phyloP scores from a whole-genome alignment of 179 eudicot species.

The Corrigiola litoralis region DNA sequence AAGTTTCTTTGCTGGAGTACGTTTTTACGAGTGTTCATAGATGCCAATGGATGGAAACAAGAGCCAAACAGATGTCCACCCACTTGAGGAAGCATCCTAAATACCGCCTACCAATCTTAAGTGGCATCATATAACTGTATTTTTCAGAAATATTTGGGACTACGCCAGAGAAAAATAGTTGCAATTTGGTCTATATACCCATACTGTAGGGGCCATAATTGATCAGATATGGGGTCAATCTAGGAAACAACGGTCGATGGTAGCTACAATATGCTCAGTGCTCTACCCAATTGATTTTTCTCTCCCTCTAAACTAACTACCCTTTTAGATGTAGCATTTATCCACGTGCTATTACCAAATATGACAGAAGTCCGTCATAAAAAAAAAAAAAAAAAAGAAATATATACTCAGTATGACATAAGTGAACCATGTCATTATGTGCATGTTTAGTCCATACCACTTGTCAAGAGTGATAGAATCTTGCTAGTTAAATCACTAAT shows the following conservation, averaged over 20 bases:
- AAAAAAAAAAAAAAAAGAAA: too few species aligned
- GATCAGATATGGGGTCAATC: slow-evolving; percentile 5
- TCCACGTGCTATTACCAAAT: slow-evolving; percentile 11
- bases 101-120: too few species aligned
- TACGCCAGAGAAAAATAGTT: not conserved
- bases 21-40: too few species aligned
- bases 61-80: too few species aligned
- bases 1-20: too few species aligned
- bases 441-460: slow-evolving; percentile 6
- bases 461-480: not conserved
- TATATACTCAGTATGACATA: too few species aligned
- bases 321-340: not conserved
- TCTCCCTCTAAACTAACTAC: not conserved
- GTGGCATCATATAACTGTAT: too few species aligned
- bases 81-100: too few species aligned
- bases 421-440: slow-evolving; percentile 3
- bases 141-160: not conserved
- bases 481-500: not conserved
- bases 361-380: too few species aligned
- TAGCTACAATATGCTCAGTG: slow-evolving; percentile 5
- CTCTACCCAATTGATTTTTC: not conserved
- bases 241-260: slow-evolving; percentile 14
- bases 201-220: not conserved
- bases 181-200: not conserved
- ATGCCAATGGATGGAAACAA: too few species aligned